These are phyloP conservation scores for Panaeolus cyanescens DNA, from an alignment of 768 basidiomycete species.

Conservation along the genomic window DNA sequence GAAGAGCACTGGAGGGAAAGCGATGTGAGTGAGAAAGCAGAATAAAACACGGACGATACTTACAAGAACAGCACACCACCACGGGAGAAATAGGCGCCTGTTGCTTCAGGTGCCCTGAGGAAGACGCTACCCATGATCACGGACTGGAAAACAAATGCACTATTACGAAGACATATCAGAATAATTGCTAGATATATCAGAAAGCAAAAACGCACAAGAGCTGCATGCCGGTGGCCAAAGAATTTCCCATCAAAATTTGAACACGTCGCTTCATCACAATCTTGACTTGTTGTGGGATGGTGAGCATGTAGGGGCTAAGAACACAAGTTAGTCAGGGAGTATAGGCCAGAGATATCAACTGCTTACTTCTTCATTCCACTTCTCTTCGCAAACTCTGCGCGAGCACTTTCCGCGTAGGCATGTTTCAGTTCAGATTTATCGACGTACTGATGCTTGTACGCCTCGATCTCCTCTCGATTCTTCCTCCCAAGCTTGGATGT, in stretches of 20 bases:
- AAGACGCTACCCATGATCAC: constrained; percentile 67
- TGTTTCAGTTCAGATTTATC: constrained; percentile 42
- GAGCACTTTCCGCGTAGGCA: constrained; percentile 49
- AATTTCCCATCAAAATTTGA: constrained; percentile 46
- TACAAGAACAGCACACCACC: constrained; percentile 81
- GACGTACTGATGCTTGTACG: constrained; percentile 45
- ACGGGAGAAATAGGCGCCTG: constrained; percentile 68
- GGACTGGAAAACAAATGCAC: constrained; percentile 54
- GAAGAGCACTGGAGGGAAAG: neutral
- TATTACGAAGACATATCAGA: constrained; percentile 18
- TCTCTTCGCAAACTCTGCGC: constrained; percentile 50
- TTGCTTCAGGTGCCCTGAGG: constrained; percentile 52
- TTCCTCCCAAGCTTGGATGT: constrained; percentile 36
- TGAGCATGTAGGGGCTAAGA: constrained; percentile 46
- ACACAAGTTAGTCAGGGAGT: neutral
- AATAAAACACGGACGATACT: constrained; percentile 15
- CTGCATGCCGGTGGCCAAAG: constrained; percentile 35
- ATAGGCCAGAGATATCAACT: neutral
- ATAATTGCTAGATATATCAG: too few relatives aligned
- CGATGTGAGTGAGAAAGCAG: neutral
- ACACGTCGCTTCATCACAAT: constrained; percentile 45
- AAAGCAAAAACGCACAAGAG: constrained; percentile 26
- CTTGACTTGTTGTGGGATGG: constrained; percentile 43
- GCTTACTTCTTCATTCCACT: constrained; percentile 34
- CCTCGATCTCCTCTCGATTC: constrained; percentile 49